A percentile compares a stretch with the other conserved stretches of the same genome.
Evolutionary conservation across 2,329 filamentous ascomycete species (phyloP).

Genomic region (Cercospora citrullina): DNA sequence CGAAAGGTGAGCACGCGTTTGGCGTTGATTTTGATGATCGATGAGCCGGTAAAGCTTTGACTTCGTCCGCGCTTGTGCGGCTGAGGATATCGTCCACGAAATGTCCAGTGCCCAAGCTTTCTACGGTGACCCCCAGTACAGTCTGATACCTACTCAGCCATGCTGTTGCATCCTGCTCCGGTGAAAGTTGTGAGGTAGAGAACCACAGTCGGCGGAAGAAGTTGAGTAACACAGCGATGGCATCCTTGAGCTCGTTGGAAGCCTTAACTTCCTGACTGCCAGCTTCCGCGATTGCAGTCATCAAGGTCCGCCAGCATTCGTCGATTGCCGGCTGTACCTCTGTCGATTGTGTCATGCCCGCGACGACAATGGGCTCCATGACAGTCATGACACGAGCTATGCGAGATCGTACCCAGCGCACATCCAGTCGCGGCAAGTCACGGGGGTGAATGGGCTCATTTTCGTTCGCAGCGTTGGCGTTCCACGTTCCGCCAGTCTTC

Average conservation of each 20-base stretch:
- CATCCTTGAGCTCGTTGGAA: conserved; percentile 77
- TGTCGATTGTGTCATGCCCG: conserved; percentile 46
- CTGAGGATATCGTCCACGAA: conserved; percentile 54
- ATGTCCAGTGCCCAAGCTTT: conserved; percentile 51
- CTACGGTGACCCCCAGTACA: conserved; percentile 47
- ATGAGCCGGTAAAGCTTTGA: conserved; percentile 64
- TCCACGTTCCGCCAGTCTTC: conserved; percentile 66
- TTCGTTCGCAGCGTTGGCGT: conserved; percentile 66
- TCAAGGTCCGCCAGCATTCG: conserved; percentile 49
- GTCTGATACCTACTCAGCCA: conserved; percentile 28
- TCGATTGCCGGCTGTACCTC: conserved; percentile 30
- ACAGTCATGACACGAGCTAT: conserved; percentile 64
- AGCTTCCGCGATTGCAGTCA: conserved; percentile 64
- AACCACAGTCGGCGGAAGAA: conserved; percentile 71
- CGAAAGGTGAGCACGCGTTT: conserved; percentile 59
- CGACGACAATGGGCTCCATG: conserved; percentile 55
- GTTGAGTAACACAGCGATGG: conserved; percentile 70
- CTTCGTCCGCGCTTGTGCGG: conserved; percentile 58
- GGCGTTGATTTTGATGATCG: conserved; percentile 55
- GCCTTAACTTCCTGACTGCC: conserved; percentile 86
- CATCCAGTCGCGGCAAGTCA: conserved; percentile 82
- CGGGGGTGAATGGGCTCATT: conserved; percentile 55
- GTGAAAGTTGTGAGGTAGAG: conserved; percentile 7
- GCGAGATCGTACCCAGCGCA: conserved; percentile 82
- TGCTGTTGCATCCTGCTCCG: conserved; percentile 15